These are phyloP conservation scores for Gryganskiella cystojenkinii DNA, from an alignment of 192 early-diverging fungal species.

Conservation along the genomic window DNA sequence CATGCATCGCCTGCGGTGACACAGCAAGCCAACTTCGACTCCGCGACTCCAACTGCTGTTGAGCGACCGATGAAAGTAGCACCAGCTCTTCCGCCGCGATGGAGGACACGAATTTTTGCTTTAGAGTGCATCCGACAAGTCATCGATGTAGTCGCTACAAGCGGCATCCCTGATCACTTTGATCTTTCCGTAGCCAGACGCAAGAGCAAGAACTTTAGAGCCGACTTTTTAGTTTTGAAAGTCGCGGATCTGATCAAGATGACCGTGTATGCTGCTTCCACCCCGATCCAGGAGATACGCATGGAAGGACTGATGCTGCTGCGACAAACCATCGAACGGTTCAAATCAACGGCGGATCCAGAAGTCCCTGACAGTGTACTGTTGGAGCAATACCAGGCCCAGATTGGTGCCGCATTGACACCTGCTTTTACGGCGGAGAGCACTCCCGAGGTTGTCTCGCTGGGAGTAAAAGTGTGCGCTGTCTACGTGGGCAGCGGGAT, in stretches of 20 bases:
- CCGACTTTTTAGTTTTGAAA: slow-evolving; percentile 79
- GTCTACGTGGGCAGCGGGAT: slow-evolving; percentile 91
- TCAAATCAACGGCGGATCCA: slow-evolving; percentile 80
- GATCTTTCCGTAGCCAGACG: slow-evolving; percentile 72
- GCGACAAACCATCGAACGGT: slow-evolving; percentile 76
- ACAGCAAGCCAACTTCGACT: slow-evolving; percentile 28
- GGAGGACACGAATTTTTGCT: slow-evolving; percentile 87
- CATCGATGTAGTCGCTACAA: slow-evolving; percentile 67
- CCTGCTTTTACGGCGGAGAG: slow-evolving; percentile 85
- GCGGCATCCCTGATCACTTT: slow-evolving; percentile 72
- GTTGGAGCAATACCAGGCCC: slow-evolving; percentile 94
- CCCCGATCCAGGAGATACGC: slow-evolving; percentile 76
- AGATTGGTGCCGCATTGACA: slow-evolving; percentile 91
- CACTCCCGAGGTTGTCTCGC: slow-evolving; percentile 75
- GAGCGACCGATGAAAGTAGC: slow-evolving; percentile 41
- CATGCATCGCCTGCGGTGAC: neutral
- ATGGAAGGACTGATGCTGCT: slow-evolving; percentile 84
- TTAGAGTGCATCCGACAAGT: slow-evolving; percentile 77
- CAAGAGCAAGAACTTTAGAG: slow-evolving; percentile 61
- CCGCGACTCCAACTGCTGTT: slow-evolving; percentile 34
- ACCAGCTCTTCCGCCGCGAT: slow-evolving; percentile 64
- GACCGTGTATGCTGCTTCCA: slow-evolving; percentile 89
- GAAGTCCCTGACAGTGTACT: slow-evolving; percentile 85
- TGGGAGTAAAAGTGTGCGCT: slow-evolving; percentile 84
- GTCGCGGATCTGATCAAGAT: slow-evolving; percentile 90